phyloP scores from a whole-genome alignment of 257 asterid species.

The Solanum piurae region DNA sequence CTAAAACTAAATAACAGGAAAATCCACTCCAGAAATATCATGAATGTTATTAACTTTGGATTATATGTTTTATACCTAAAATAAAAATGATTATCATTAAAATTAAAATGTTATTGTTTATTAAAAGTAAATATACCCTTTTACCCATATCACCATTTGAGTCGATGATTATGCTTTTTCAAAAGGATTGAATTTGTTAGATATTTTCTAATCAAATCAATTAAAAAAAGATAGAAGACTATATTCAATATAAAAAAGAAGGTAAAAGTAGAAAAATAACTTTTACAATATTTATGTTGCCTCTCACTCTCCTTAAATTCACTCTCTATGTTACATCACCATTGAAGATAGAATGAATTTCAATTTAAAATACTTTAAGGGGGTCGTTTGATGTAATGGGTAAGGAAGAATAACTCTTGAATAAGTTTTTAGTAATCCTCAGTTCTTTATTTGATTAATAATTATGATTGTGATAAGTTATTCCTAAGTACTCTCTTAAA shows the following conservation, averaged over 20 bases:
- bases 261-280: too few relatives aligned
- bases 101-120: too few relatives aligned
- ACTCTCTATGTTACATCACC: neutral
- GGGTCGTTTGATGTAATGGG: neutral
- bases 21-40: neutral
- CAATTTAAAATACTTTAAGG: neutral
- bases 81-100: too few relatives aligned
- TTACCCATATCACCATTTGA: neutral
- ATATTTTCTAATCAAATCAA: neutral
- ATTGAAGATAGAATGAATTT: neutral
- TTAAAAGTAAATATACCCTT: neutral
- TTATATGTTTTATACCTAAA: neutral
- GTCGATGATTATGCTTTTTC: neutral
- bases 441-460: neutral
- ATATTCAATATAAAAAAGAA: too few relatives aligned
- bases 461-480: neutral
- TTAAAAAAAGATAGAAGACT: neutral
- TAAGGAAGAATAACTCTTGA: neutral
- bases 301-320: neutral
- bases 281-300: neutral
- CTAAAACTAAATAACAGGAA: neutral
- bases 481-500: too few relatives aligned
- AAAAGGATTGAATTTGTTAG: neutral
- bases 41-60: neutral
- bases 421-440: neutral